Evolutionary conservation across 805 yeast species (phyloP).

Genomic region (Yarrowia sp.): DNA sequence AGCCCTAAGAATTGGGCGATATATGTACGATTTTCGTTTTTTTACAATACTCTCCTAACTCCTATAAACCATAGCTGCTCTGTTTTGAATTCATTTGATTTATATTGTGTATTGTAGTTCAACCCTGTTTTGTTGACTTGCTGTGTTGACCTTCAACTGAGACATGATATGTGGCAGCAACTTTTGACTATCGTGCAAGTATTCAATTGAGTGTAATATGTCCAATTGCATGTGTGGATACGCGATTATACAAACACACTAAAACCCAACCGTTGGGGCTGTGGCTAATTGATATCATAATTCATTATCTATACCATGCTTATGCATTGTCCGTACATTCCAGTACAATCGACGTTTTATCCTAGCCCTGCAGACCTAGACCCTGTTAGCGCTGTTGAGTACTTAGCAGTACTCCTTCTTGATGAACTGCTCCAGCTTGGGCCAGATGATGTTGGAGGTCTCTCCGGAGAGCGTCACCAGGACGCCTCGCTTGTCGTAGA

Average conservation of each 20-base stretch:
- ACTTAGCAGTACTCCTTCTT: slow-evolving; percentile 10
- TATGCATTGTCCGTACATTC: slow-evolving; percentile 20
- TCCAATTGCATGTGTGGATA: too few species aligned
- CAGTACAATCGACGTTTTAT: slow-evolving; percentile 4
- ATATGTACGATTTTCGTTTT: background rate
- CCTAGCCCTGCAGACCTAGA: background rate
- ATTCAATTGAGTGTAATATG: too few species aligned
- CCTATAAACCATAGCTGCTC: background rate
- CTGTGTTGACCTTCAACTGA: too few species aligned
- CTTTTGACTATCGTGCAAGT: too few species aligned
- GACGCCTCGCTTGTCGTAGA: slow-evolving; percentile 52
- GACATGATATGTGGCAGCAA: too few species aligned
- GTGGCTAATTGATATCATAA: background rate
- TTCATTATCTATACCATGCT: slow-evolving; percentile 18
- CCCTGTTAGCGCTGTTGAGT: slow-evolving; percentile 13
- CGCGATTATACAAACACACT: too few species aligned
- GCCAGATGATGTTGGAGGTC: slow-evolving; percentile 81
- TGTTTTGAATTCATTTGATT: too few species aligned
- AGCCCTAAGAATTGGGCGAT: background rate
- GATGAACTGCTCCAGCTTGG: slow-evolving; percentile 50
- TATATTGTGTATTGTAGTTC: too few species aligned
- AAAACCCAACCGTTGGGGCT: background rate
- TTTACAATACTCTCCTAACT: background rate
- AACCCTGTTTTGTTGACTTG: too few species aligned
- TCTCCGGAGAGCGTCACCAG: slow-evolving; percentile 64